These are phyloP conservation scores for Paecilomyces sp. DNA, from an alignment of 2,329 filamentous ascomycete species.

Conservation along the genomic window DNA sequence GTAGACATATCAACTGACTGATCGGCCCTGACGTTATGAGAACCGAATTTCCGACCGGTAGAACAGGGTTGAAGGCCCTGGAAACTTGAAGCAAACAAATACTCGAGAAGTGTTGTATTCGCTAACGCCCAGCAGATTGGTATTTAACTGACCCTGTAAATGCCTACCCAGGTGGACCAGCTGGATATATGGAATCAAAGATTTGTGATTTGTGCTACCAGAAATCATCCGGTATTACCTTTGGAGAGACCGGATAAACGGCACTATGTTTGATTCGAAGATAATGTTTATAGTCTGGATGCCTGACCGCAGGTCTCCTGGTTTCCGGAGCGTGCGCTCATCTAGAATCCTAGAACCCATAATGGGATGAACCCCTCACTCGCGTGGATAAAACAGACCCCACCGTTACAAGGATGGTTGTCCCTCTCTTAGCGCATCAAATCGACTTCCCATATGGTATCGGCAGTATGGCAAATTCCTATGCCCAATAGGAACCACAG, in stretches of 20 bases:
- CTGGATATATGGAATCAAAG: neutral
- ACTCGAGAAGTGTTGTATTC: neutral
- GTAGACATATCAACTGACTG: neutral
- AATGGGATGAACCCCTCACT: neutral
- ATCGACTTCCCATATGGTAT: neutral
- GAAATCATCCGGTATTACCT: neutral
- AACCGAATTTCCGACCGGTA: neutral
- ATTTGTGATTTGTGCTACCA: neutral
- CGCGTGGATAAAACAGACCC: neutral
- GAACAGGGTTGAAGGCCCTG: neutral
- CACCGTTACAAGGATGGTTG: neutral
- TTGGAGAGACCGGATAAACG: neutral
- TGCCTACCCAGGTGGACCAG: neutral
- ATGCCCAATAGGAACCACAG: neutral
- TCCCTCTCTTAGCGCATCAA: neutral
- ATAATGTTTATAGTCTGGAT: neutral
- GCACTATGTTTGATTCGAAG: neutral
- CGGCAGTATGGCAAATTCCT: neutral
- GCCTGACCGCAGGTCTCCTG: neutral
- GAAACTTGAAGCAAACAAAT: neutral
- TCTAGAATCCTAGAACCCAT: neutral
- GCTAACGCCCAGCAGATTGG: neutral
- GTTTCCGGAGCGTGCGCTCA: neutral
- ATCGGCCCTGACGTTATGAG: neutral
- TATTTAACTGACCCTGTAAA: neutral